Conservation (phyloP, 2,329 filamentous ascomycete species). For the Emmonsia crescens region DNA sequence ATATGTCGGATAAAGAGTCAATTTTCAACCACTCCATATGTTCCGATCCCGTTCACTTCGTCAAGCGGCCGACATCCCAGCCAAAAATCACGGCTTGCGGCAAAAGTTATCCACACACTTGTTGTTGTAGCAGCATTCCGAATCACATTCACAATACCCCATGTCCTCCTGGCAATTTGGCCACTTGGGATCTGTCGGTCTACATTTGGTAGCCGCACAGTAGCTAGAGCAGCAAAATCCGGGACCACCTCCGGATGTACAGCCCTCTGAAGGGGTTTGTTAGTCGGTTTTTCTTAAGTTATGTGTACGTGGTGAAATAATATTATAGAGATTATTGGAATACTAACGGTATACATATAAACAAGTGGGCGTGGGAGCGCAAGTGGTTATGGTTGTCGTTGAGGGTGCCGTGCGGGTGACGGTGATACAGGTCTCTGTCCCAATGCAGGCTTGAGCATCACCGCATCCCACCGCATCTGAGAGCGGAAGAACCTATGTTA, state of each 20-base stretch:
- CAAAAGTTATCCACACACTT: background rate
- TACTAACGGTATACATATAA: slow-evolving; percentile 1
- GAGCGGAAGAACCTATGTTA: background rate
- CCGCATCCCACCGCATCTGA: background rate
- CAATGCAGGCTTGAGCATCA: background rate
- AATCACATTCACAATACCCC: background rate
- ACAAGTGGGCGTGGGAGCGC: slow-evolving; percentile 1
- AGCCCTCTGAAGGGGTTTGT: background rate
- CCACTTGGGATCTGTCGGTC: slow-evolving; percentile 3
- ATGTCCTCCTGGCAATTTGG: slow-evolving; percentile 1
- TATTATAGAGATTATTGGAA: background rate
- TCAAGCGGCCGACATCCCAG: background rate
- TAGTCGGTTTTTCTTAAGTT: background rate
- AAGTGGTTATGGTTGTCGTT: slow-evolving; percentile 1
- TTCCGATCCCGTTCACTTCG: background rate
- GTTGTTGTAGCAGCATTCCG: slow-evolving; percentile 3
- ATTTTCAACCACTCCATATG: background rate
- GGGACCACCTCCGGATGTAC: background rate
- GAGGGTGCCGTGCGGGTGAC: background rate
- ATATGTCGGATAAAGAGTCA: background rate
- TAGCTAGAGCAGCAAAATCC: background rate
- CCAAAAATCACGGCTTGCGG: background rate
- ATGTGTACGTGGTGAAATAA: background rate
- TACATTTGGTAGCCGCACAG: slow-evolving; percentile 4
- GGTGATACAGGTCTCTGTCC: slow-evolving; percentile 1